phyloP scores from a whole-genome alignment of 805 yeast genomes.

The Komagataella populi region DNA sequence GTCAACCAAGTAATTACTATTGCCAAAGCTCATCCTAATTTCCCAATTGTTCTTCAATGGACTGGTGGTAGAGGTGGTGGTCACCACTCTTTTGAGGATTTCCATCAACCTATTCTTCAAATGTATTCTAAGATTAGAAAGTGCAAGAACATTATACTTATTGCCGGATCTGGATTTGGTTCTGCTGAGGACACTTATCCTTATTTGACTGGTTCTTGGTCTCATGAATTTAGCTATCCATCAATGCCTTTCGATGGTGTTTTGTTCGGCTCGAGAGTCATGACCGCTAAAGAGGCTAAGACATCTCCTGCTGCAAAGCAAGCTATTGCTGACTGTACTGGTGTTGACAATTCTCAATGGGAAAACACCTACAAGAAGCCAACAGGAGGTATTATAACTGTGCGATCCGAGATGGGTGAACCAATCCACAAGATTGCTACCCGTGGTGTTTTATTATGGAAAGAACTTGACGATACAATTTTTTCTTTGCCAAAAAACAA shows the following conservation, averaged over 20 bases:
- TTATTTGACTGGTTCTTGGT: constrained; percentile 95
- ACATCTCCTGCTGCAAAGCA: constrained; percentile 90
- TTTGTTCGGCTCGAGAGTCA: constrained; percentile 89
- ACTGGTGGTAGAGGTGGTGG: constrained; percentile 99
- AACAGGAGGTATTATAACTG: constrained; percentile 95
- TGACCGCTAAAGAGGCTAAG: constrained; percentile 93
- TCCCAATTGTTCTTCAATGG: constrained; percentile 98
- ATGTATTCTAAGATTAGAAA: constrained; percentile 93
- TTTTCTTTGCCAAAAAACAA: constrained; percentile 86
- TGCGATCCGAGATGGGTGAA: constrained; percentile 98
- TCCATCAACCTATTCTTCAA: constrained; percentile 94
- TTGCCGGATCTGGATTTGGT: constrained; percentile 99
- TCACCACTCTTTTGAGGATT: constrained; percentile 97
- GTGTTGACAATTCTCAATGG: constrained; percentile 85
- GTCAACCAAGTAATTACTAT: constrained; percentile 76
- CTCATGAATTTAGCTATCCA: constrained; percentile 76
- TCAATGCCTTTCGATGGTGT: constrained; percentile 99
- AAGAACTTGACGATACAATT: constrained; percentile 89
- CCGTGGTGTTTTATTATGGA: constrained; percentile 95
- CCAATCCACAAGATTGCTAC: constrained; percentile 98
- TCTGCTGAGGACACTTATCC: constrained; percentile 95
- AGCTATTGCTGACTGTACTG: constrained; percentile 82
- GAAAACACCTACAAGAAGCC: constrained; percentile 89
- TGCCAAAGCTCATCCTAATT: constrained; percentile 89
- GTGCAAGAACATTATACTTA: constrained; percentile 73